Evolutionary conservation across 2,329 filamentous ascomycete genomes (phyloP).

Genomic region (Tympanopsis confertula): DNA sequence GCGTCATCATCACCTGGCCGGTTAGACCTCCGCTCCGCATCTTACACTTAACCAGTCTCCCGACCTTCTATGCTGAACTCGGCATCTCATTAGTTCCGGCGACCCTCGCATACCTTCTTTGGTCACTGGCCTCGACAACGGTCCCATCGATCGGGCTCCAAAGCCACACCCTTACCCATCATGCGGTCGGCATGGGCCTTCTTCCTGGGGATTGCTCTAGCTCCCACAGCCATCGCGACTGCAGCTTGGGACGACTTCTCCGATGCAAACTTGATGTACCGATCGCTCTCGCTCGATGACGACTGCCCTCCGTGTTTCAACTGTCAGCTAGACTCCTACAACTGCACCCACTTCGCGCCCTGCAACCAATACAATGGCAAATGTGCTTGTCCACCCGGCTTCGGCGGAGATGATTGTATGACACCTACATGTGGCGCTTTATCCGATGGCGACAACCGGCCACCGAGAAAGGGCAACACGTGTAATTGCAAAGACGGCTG

Average conservation of each 20-base stretch:
- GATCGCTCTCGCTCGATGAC: neutral
- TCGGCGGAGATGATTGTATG: slow-evolving; percentile 87
- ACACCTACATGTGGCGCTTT: slow-evolving; percentile 85
- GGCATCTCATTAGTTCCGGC: too few species aligned
- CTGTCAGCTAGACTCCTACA: slow-evolving; percentile 86
- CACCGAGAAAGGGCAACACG: slow-evolving; percentile 55
- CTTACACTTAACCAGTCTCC: too few species aligned
- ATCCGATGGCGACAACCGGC: slow-evolving; percentile 67
- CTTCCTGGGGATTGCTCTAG: too few species aligned
- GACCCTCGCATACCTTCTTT: too few species aligned
- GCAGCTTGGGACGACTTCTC: neutral
- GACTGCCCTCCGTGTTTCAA: slow-evolving; percentile 62
- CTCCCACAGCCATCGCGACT: neutral
- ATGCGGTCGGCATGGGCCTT: too few species aligned
- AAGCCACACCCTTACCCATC: too few species aligned
- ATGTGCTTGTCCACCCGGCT: slow-evolving; percentile 83
- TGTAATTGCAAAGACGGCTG: slow-evolving; percentile 90
- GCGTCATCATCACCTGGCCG: too few species aligned
- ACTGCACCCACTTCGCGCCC: slow-evolving; percentile 77
- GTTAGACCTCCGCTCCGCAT: too few species aligned
- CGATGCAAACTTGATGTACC: neutral
- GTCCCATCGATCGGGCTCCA: too few species aligned
- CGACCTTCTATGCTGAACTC: too few species aligned
- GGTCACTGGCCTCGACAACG: too few species aligned
- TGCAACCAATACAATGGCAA: slow-evolving; percentile 87